These are phyloP conservation scores for Ogataea salicorniae DNA, from an alignment of 805 yeast genomes.

Conservation along the genomic window DNA sequence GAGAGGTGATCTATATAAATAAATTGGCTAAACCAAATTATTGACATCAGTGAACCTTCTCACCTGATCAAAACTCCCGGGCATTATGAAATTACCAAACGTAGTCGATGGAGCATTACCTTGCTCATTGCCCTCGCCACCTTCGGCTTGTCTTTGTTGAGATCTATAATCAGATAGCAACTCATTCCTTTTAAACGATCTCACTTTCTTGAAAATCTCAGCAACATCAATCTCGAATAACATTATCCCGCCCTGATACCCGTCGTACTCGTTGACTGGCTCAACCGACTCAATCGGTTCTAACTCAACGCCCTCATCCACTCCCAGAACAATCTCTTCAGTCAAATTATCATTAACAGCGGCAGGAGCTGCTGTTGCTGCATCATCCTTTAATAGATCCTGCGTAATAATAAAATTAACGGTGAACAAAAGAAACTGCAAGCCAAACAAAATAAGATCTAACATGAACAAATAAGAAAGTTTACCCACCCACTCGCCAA, in stretches of 20 bases:
- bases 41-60: constrained; percentile 10
- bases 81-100: constrained; percentile 1
- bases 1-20: too few relatives aligned
- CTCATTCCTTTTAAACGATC: constrained; percentile 13
- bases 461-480: constrained; percentile 22
- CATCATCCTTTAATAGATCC: constrained; percentile 23
- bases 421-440: constrained; percentile 28
- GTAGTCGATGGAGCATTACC: not conserved
- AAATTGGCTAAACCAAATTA: constrained; percentile 4
- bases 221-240: constrained; percentile 34
- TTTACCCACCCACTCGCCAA: constrained; percentile 23
- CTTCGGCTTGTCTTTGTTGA: not conserved
- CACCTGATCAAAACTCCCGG: constrained; percentile 11
- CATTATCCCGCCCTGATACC: constrained; percentile 39
- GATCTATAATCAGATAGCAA: constrained; percentile 3
- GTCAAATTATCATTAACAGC: not conserved
- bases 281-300: constrained; percentile 13
- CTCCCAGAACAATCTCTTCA: not conserved
- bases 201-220: constrained; percentile 21
- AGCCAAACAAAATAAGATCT: constrained; percentile 27
- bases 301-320: constrained; percentile 8
- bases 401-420: constrained; percentile 28
- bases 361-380: not conserved
- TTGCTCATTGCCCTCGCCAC: not conserved
- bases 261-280: constrained; percentile 31